These are phyloP conservation scores for Pseudovirgaria hyperparasitica DNA, from an alignment of 2,329 filamentous ascomycete genomes.

Conservation along the genomic window DNA sequence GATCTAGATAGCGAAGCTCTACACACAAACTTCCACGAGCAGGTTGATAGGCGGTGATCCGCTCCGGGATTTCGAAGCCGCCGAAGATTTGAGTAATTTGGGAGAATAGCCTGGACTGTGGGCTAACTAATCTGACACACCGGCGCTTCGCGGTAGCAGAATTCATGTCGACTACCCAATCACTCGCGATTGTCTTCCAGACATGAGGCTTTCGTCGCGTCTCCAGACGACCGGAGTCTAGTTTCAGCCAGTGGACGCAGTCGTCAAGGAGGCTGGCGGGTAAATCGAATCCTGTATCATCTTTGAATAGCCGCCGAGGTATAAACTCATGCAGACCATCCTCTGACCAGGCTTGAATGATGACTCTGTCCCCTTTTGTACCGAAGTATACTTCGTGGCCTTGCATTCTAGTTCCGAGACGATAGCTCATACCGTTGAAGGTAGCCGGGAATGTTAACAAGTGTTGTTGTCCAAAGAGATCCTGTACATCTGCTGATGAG, in stretches of 20 bases:
- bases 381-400: conserved; percentile 40
- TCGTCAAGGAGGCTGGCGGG: conserved; percentile 35
- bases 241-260: conserved; percentile 45
- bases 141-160: conserved; percentile 14
- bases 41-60: conserved; percentile 35
- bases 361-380: conserved; percentile 19
- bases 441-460: conserved; percentile 38
- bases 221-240: conserved; percentile 30
- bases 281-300: conserved; percentile 27
- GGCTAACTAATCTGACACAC: conserved; percentile 31
- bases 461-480: conserved; percentile 40
- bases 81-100: conserved; percentile 30
- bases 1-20: conserved; percentile 35
- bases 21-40: conserved; percentile 22
- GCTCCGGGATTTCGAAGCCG: conserved; percentile 29
- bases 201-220: conserved; percentile 30
- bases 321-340: conserved; percentile 16
- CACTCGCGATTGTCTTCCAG: conserved; percentile 19
- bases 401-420: conserved; percentile 22
- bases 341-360: conserved; percentile 27
- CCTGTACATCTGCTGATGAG: conserved; percentile 27
- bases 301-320: conserved; percentile 13
- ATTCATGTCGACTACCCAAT: conserved; percentile 24
- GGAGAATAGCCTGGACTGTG: conserved; percentile 26
- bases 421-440: conserved; percentile 38